Conservation (phyloP, 2,329 filamentous ascomycete genomes). For the Gaeumannomyces sp. region DNA sequence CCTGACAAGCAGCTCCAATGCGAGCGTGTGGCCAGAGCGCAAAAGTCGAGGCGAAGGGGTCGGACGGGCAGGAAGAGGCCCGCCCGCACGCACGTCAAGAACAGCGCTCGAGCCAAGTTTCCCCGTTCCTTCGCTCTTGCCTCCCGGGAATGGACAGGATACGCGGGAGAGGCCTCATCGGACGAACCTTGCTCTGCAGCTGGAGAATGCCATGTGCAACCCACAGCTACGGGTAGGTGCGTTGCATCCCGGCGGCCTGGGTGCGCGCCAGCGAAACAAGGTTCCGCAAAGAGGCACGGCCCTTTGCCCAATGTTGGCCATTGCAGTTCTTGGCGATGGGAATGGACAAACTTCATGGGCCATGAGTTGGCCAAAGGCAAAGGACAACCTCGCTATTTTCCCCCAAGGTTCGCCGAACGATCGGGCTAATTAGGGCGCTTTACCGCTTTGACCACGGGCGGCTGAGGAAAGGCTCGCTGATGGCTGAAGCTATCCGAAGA, state of each 20-base stretch:
- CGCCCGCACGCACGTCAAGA: background rate
- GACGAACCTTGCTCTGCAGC: background rate
- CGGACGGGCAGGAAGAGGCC: too few relatives aligned
- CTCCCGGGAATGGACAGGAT: background rate
- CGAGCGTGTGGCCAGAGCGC: background rate
- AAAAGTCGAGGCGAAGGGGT: background rate
- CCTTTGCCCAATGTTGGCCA: background rate
- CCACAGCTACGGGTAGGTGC: background rate
- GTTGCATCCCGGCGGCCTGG: too few relatives aligned
- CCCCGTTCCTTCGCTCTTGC: background rate
- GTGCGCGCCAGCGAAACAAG: background rate
- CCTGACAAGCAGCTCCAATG: background rate
- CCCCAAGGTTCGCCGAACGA: too few relatives aligned
- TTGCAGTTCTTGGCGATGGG: too few relatives aligned
- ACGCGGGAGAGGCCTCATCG: background rate
- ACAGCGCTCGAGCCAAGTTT: background rate
- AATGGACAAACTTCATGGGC: too few relatives aligned
- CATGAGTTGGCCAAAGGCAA: too few relatives aligned
- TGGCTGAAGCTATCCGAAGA: too few relatives aligned
- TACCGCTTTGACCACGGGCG: too few relatives aligned
- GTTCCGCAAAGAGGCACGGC: background rate
- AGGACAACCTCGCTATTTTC: too few relatives aligned
- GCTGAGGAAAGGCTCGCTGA: too few relatives aligned
- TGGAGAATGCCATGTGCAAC: background rate
- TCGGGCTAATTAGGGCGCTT: too few relatives aligned